These are phyloP conservation scores for Botrytis fabae DNA, from an alignment of 2,329 filamentous ascomycete species.

Conservation along the genomic window DNA sequence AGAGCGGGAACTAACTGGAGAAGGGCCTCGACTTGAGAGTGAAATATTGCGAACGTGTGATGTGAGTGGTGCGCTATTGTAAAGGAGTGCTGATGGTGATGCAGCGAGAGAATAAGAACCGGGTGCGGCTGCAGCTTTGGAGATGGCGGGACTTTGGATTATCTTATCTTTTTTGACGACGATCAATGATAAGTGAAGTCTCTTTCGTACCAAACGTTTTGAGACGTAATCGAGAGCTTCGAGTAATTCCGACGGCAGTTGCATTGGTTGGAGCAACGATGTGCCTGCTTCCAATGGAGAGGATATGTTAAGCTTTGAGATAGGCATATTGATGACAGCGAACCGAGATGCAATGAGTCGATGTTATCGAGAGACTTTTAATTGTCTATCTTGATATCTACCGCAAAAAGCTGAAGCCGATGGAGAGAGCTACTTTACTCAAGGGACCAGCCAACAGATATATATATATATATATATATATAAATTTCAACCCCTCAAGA, in stretches of 20 bases:
- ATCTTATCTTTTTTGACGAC: conserved; percentile 56
- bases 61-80: conserved; percentile 24
- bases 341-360: not conserved
- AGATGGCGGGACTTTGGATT: conserved; percentile 27
- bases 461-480: conserved; percentile 23
- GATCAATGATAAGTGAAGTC: conserved; percentile 57
- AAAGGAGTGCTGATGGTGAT: conserved; percentile 30
- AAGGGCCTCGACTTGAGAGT: not conserved
- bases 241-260: conserved; percentile 56
- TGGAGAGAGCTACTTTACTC: conserved; percentile 1
- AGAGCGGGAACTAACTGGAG: conserved; percentile 25
- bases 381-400: not conserved
- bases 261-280: conserved; percentile 58
- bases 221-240: conserved; percentile 61
- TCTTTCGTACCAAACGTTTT: conserved; percentile 55
- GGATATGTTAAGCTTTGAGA: conserved; percentile 57
- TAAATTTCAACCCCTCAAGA: not conserved
- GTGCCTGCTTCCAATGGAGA: conserved; percentile 62
- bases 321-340: conserved; percentile 32
- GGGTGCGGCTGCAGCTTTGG: conserved; percentile 19
- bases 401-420: conserved; percentile 10
- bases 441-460: not conserved
- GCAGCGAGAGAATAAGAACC: conserved; percentile 11
- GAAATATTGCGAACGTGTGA: conserved; percentile 12
- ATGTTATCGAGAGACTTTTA: not conserved